Percentiles rank a stretch among this genome's conserved stretches.
phyloP scores from a whole-genome alignment of 2,329 filamentous ascomycete species.

The Graphilbum fragrans region DNA sequence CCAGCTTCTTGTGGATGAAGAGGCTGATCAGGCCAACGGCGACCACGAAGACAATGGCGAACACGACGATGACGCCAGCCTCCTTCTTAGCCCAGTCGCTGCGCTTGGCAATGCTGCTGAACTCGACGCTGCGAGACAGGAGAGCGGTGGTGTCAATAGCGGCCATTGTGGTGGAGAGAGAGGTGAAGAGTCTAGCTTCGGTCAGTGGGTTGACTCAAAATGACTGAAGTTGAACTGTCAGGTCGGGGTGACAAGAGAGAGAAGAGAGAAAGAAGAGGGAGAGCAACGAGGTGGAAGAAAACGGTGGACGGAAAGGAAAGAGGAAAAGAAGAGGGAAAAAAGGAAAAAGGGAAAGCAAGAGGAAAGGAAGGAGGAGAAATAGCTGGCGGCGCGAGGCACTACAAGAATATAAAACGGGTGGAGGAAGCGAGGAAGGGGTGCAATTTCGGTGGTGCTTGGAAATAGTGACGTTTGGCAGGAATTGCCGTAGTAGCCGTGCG shows the following conservation, averaged over 20 bases:
- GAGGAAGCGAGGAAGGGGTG: not conserved
- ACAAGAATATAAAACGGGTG: not conserved
- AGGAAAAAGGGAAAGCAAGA: not conserved
- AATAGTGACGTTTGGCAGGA: not conserved
- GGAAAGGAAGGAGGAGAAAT: not conserved
- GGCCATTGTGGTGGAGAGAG: slow-evolving; percentile 17
- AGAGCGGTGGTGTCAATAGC: slow-evolving; percentile 18
- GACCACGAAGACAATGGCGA: slow-evolving; percentile 47
- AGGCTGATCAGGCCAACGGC: slow-evolving; percentile 34
- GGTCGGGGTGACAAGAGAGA: not conserved
- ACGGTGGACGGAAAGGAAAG: slow-evolving; percentile 1
- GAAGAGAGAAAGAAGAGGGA: not conserved
- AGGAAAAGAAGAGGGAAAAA: slow-evolving; percentile 1
- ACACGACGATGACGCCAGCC: slow-evolving; percentile 49
- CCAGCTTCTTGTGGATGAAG: slow-evolving; percentile 25
- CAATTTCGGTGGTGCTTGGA: not conserved
- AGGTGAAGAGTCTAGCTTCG: not conserved
- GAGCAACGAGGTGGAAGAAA: not conserved
- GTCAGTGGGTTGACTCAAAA: not conserved
- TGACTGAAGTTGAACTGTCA: not conserved
- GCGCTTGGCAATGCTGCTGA: slow-evolving; percentile 35
- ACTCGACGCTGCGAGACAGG: slow-evolving; percentile 17
- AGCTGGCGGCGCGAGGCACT: too few relatives aligned
- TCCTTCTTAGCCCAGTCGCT: slow-evolving; percentile 47
- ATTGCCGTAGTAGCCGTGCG: not conserved